phyloP scores from a whole-genome alignment of 805 yeast genomes.

The Metschnikowia amazonensis region DNA sequence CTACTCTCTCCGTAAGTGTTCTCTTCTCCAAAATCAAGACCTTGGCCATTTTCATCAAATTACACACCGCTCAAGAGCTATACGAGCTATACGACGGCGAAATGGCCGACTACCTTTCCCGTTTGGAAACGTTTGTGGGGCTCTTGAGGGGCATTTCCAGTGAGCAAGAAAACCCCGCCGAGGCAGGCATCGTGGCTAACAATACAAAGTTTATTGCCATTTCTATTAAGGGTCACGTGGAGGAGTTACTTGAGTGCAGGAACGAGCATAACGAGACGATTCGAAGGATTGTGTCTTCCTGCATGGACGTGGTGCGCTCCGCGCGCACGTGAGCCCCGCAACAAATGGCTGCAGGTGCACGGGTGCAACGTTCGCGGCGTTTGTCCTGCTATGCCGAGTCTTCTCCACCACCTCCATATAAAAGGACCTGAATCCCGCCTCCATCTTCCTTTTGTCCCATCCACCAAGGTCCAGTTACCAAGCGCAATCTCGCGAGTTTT shows the following conservation, averaged over 20 bases:
- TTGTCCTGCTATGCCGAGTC: neutral
- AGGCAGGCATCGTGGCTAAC: constrained; percentile 22
- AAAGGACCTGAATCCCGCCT: neutral
- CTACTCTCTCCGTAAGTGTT: constrained; percentile 9
- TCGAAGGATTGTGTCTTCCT: neutral
- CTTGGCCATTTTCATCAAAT: constrained; percentile 13
- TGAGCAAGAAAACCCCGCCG: neutral
- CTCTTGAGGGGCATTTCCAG: constrained; percentile 11
- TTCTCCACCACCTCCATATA: neutral
- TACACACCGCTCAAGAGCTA: constrained; percentile 4
- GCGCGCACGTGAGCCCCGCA: neutral
- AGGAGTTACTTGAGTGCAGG: neutral
- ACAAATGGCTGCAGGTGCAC: neutral
- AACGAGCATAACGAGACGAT: neutral
- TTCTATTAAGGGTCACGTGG: constrained; percentile 6
- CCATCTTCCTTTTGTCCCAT: neutral
- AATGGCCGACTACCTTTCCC: constrained; percentile 8
- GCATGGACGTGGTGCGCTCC: neutral
- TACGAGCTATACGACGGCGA: constrained; percentile 7
- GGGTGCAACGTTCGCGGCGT: neutral
- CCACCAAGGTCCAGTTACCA: neutral
- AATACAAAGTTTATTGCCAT: constrained; percentile 33
- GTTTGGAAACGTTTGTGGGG: constrained; percentile 12
- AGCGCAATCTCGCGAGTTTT: too few relatives aligned
- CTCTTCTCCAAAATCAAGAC: constrained; percentile 15